Conservation (phyloP, 169 alveolate species). For the Plasmodium gonderi region DNA sequence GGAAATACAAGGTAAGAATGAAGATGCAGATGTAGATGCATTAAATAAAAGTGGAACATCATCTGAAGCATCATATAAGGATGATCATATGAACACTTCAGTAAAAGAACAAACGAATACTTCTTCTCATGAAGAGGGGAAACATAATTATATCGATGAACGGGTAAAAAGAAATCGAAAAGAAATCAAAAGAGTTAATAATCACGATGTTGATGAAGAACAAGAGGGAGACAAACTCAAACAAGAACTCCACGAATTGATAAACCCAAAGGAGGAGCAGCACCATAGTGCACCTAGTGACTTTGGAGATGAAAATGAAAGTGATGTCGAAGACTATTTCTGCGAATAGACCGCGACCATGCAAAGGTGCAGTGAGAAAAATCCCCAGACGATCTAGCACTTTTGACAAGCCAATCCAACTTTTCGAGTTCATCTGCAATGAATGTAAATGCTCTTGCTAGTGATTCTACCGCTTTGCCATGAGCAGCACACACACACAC, state of each 20-base stretch:
- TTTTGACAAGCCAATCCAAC: no score
- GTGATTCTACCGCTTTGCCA: no score
- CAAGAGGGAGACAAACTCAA: conserved; percentile 14
- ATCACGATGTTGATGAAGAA: not conserved
- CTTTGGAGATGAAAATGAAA: not conserved
- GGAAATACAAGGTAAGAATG: conserved; percentile 74
- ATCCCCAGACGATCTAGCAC: no score
- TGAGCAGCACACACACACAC: no score
- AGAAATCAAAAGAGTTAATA: not conserved
- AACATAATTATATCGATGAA: not conserved
- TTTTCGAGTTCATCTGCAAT: no score
- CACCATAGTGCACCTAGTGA: not conserved
- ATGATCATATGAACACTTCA: not conserved
- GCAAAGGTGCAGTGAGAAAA: not conserved
- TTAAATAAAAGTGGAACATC: conserved; percentile 2
- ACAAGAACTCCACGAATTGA: conserved; percentile 23
- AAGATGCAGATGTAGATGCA: conserved; percentile 65
- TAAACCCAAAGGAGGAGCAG: conserved; percentile 3
- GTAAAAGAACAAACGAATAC: conserved; percentile 16
- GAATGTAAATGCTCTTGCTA: no score
- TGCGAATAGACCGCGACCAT: not conserved
- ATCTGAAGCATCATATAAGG: conserved; percentile 1
- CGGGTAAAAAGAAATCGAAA: not conserved
- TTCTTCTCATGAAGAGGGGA: not conserved
- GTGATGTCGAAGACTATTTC: conserved; percentile 54